Base-by-base conservation (phyloP, 495 filamentous ascomycete species). In the Daldinia concentrica region DNA sequence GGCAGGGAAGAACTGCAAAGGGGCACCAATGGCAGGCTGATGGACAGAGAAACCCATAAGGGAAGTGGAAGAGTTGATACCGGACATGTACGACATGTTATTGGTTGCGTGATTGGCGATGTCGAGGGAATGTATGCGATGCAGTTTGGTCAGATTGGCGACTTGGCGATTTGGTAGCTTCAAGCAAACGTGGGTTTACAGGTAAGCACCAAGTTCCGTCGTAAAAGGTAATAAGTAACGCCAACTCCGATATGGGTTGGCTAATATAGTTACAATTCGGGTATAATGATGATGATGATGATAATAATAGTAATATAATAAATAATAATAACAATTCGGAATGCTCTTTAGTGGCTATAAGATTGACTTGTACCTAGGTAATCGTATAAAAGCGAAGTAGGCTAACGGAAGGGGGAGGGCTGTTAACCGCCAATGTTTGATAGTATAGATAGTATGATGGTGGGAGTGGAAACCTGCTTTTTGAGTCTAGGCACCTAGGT, bases 1-100 rank as follows among this genome's bases (percentile, higher is more conserved):
- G 30, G 82, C 80, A 52, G 86, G 86, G 48, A 85, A 77, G 78
- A 86, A 88, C 67, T 86, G 82, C 63, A 88, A 75, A 55, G 83
- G 62, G 32, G 80, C 81, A 27, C 86, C 86, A 65, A 87, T 75
- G 43, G 76, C 72, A 22, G 83, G 79, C 76, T 87, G 83, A 75
- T 79, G 80, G 66, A 85, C 79, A 55, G 83, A 83, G 73, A 85
- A 83, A 48, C 82, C 82, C 77, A 82, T 77, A 26, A 81, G 77
- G 70, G 78, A 74, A 54, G 74, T 71, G 72, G 77, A 69, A 58
- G 79, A 78, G 69, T 71, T 75, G 75, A 80, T 79, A 71, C 75
- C 77, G 56, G 79, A 77, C 78, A 80, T 81, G 58, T 68, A 61
- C 36, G 79, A 74, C 79, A 82, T 79, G 11, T 19, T 63, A 64